Evolutionary conservation across 495 filamentous ascomycete species (phyloP).

Genomic region (Penicillium coffeae): DNA sequence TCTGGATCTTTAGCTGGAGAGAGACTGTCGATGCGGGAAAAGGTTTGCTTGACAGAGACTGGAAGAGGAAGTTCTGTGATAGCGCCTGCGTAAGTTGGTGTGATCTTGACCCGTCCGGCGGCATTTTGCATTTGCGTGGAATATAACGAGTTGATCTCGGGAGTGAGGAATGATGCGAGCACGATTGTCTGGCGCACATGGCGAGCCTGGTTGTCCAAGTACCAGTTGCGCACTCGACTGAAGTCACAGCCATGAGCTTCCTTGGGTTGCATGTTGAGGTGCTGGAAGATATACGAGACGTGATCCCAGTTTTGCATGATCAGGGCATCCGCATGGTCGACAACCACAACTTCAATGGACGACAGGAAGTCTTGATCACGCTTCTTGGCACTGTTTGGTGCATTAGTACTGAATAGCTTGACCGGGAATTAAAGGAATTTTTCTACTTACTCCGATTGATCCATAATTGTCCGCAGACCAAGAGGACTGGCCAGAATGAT

Average conservation of each 20-base stretch:
- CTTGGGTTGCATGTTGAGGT: slow-evolving; percentile 85
- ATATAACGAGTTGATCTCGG: slow-evolving; percentile 79
- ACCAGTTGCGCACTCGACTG: slow-evolving; percentile 84
- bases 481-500: slow-evolving; percentile 88
- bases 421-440: background rate
- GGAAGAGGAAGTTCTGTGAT: slow-evolving; percentile 62
- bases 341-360: slow-evolving; percentile 82
- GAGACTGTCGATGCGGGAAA: slow-evolving; percentile 76
- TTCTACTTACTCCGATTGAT: slow-evolving; percentile 54
- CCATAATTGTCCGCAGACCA: slow-evolving; percentile 84
- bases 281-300: slow-evolving; percentile 81
- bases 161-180: slow-evolving; percentile 76
- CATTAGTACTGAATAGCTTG: slow-evolving; percentile 9
- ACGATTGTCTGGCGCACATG: slow-evolving; percentile 81
- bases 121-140: slow-evolving; percentile 74
- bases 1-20: slow-evolving; percentile 73
- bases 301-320: slow-evolving; percentile 99
- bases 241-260: slow-evolving; percentile 94
- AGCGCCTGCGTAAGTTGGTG: slow-evolving; percentile 60
- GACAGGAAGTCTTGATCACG: slow-evolving; percentile 87
- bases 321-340: slow-evolving; percentile 90
- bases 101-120: slow-evolving; percentile 69
- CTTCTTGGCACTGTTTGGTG: slow-evolving; percentile 57
- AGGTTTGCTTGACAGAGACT: slow-evolving; percentile 75
- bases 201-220: slow-evolving; percentile 78